Evolutionary conservation across 768 basidiomycete species (phyloP).

Genomic region (Leccinum incarnatum): DNA sequence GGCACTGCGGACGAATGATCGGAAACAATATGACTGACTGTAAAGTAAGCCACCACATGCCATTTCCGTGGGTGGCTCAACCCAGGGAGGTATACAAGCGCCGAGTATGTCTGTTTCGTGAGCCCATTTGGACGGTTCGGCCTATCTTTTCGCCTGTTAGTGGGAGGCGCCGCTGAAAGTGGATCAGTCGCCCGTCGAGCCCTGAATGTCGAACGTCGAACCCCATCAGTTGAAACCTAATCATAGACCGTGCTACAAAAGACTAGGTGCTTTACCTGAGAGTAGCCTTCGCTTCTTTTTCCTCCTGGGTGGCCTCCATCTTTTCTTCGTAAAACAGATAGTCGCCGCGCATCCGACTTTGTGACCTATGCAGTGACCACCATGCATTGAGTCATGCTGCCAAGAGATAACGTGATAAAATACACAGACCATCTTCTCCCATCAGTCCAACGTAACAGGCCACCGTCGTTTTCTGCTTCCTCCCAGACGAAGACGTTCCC

Average conservation of each 20-base stretch:
- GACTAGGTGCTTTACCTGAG: constrained; percentile 45
- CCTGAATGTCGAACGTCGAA: constrained; percentile 33
- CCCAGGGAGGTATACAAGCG: constrained; percentile 64
- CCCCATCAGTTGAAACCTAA: background rate
- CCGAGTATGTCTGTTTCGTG: constrained; percentile 84
- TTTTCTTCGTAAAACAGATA: constrained; percentile 85
- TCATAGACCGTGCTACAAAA: constrained; percentile 10
- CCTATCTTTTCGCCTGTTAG: constrained; percentile 69
- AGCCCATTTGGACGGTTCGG: constrained; percentile 79
- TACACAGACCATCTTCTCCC: constrained; percentile 65
- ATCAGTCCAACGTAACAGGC: constrained; percentile 73
- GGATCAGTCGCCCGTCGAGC: constrained; percentile 63
- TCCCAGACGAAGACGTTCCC: constrained; percentile 87
- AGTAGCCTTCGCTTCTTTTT: constrained; percentile 77
- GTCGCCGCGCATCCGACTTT: constrained; percentile 80
- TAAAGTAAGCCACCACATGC: constrained; percentile 84
- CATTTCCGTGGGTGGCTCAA: constrained; percentile 63
- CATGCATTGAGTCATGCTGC: constrained; percentile 2
- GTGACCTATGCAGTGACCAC: constrained; percentile 53
- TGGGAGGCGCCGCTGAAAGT: constrained; percentile 52
- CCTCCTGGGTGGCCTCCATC: constrained; percentile 75
- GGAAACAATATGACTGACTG: constrained; percentile 41
- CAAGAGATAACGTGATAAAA: background rate
- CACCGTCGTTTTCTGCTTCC: constrained; percentile 73
- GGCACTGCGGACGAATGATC: background rate